Conservation (phyloP, 495 filamentous ascomycete species). For the Neurospora sp. region DNA sequence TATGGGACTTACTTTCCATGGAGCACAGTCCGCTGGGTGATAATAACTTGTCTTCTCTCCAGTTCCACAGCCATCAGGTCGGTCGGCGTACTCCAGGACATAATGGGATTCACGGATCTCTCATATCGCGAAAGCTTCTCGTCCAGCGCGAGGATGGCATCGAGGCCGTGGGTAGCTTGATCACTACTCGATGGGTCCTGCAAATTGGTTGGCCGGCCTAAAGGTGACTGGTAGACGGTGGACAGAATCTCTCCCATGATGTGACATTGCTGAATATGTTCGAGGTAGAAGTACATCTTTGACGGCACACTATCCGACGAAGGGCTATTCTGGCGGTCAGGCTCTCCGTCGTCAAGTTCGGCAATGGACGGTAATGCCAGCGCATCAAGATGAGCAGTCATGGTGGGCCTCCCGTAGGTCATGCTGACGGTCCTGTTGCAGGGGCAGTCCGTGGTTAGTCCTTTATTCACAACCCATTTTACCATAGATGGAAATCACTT, state of each 20-base stretch:
- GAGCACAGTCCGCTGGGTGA: slow-evolving; percentile 33
- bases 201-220: slow-evolving; percentile 11
- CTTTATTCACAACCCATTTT: background rate
- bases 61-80: slow-evolving; percentile 6
- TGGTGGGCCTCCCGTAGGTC: slow-evolving; percentile 38
- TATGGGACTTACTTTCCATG: slow-evolving; percentile 25
- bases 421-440: slow-evolving; percentile 35
- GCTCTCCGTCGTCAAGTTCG: slow-evolving; percentile 10
- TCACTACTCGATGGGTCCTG: slow-evolving; percentile 6
- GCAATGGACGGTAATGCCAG: slow-evolving; percentile 21
- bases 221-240: slow-evolving; percentile 34
- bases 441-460: background rate
- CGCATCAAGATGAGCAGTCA: slow-evolving; percentile 28
- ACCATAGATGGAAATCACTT: slow-evolving; percentile 4
- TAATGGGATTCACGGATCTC: slow-evolving; percentile 20
- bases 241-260: slow-evolving; percentile 35
- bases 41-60: slow-evolving; percentile 12
- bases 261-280: slow-evolving; percentile 31
- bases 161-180: slow-evolving; percentile 19
- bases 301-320: background rate
- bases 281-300: slow-evolving; percentile 29
- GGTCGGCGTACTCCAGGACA: slow-evolving; percentile 26
- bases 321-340: background rate
- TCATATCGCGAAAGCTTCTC: slow-evolving; percentile 29
- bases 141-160: slow-evolving; percentile 33